These are phyloP conservation scores for Coemansia sp. DNA, from an alignment of 371 early-diverging fungal genomes.

Conservation along the genomic window DNA sequence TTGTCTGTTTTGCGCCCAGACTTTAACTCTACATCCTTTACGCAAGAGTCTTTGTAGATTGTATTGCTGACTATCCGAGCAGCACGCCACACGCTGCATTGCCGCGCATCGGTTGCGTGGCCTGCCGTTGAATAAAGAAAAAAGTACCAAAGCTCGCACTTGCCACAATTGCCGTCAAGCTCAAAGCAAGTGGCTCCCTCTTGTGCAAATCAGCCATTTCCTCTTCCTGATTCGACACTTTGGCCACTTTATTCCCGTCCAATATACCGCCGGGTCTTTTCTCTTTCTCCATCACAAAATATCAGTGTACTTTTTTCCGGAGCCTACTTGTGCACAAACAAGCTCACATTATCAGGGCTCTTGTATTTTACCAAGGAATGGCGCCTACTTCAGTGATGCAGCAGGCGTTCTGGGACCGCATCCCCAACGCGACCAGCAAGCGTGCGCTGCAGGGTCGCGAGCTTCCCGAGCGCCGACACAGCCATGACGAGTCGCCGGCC, in stretches of 20 bases:
- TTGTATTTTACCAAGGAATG: background rate
- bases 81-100: constrained; percentile 8
- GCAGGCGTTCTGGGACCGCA: constrained; percentile 50
- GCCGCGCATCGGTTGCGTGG: constrained; percentile 10
- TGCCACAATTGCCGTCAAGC: constrained; percentile 1
- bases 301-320: background rate
- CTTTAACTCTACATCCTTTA: background rate
- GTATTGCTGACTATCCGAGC: background rate
- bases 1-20: too few relatives aligned
- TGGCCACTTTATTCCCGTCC: background rate
- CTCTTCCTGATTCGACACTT: background rate
- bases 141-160: background rate
- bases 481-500: background rate
- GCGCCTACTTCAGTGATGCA: constrained; percentile 28
- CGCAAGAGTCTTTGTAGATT: background rate
- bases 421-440: constrained; percentile 46
- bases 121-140: background rate
- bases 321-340: background rate
- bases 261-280: background rate
- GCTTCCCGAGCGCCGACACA: background rate
- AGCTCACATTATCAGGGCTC: background rate
- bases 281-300: background rate
- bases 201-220: constrained; percentile 2
- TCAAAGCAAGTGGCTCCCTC: background rate
- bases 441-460: constrained; percentile 23